Conservation (phyloP, 768 basidiomycete species). For the Boletus coccyginus region DNA sequence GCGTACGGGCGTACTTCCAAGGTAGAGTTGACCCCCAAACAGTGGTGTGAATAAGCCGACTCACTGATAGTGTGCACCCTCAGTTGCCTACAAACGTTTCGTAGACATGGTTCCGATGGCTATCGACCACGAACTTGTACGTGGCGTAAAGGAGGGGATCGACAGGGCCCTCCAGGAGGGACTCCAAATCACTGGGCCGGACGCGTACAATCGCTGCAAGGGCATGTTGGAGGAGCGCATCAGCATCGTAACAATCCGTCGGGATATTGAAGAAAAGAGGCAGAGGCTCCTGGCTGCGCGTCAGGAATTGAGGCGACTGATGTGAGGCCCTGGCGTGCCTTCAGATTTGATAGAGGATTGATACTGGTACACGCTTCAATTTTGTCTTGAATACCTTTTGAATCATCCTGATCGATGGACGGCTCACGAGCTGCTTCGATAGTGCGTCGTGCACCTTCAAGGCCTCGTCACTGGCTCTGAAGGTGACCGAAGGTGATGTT, state of each 20-base stretch:
- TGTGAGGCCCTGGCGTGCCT: background rate
- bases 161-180: slow-evolving; percentile 44
- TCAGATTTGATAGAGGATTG: background rate
- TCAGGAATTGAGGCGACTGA: slow-evolving; percentile 32
- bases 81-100: slow-evolving; percentile 50
- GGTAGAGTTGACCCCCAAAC: slow-evolving; percentile 38
- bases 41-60: background rate
- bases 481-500: no score
- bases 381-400: background rate
- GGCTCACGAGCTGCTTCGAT: no score
- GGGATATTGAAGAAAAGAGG: slow-evolving; percentile 49
- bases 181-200: slow-evolving; percentile 49
- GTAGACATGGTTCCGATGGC: slow-evolving; percentile 42
- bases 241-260: slow-evolving; percentile 41
- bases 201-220: slow-evolving; percentile 46
- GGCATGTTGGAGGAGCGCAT: slow-evolving; percentile 52
- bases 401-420: background rate
- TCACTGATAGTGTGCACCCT: background rate
- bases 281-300: slow-evolving; percentile 48
- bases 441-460: no score
- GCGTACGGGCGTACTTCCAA: slow-evolving; percentile 73
- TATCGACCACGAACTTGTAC: slow-evolving; percentile 39
- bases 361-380: background rate
- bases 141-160: slow-evolving; percentile 47
- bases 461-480: no score